Percentiles rank a stretch among this genome's conserved stretches.
Evolutionary conservation across 495 filamentous ascomycete species (phyloP).

Genomic region (Talaromyces stipitatus): DNA sequence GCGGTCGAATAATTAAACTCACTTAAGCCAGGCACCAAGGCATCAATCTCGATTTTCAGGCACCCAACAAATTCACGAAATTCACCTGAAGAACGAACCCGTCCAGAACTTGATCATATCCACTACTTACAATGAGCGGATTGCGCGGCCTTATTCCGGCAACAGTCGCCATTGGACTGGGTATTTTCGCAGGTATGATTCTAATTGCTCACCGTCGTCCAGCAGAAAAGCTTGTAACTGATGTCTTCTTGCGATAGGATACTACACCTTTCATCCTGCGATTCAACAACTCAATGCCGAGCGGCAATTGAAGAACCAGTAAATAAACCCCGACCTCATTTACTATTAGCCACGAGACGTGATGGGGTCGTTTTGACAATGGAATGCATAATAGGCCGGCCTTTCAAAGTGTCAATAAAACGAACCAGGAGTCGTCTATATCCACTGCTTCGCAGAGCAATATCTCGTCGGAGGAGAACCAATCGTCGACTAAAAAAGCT

Average conservation of each 20-base stretch:
- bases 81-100: too few relatives aligned
- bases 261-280: conserved; percentile 24
- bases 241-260: conserved; percentile 12
- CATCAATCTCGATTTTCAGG: neutral
- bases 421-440: neutral
- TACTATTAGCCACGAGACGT: neutral
- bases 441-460: neutral
- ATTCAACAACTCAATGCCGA: conserved; percentile 12
- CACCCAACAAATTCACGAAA: neutral
- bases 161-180: conserved; percentile 30
- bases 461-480: neutral
- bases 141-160: conserved; percentile 31
- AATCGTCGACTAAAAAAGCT: neutral
- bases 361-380: neutral
- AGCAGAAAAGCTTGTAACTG: too few relatives aligned
- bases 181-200: conserved; percentile 29
- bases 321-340: neutral
- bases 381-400: too few relatives aligned
- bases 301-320: neutral
- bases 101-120: neutral
- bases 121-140: conserved; percentile 6
- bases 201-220: too few relatives aligned
- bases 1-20: neutral
- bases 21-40: neutral
- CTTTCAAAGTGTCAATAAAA: neutral